Conservation (phyloP, 2,329 filamentous ascomycete genomes). For the Leptoxyphium fumago region DNA sequence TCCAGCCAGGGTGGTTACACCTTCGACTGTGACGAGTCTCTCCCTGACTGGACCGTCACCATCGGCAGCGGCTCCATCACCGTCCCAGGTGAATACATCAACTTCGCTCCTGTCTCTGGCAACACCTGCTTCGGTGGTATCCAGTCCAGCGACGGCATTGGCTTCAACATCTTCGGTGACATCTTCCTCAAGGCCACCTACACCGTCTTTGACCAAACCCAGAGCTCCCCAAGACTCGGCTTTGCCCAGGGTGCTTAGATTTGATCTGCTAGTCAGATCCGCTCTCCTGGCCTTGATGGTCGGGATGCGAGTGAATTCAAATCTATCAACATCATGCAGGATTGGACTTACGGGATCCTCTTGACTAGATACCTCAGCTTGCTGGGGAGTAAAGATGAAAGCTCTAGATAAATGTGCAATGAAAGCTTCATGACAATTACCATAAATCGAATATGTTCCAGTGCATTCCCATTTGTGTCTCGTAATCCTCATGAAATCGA, state of each 20-base stretch:
- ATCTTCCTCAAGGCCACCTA: constrained; percentile 59
- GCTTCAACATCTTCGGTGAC: constrained; percentile 59
- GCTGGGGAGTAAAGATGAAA: no score
- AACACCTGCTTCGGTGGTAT: constrained; percentile 59
- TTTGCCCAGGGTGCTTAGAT: constrained; percentile 19
- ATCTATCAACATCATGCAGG: no score
- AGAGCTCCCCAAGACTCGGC: constrained; percentile 25
- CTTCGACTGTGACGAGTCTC: constrained; percentile 35
- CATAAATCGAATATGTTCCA: no score
- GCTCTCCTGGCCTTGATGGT: background rate
- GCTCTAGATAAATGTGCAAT: no score
- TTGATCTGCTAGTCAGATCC: background rate
- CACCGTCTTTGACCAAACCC: constrained; percentile 50
- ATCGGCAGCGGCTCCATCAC: constrained; percentile 36
- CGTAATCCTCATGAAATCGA: no score
- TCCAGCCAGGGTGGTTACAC: constrained; percentile 38
- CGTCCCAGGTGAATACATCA: constrained; percentile 41
- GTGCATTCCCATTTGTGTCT: no score
- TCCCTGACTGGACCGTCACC: constrained; percentile 39
- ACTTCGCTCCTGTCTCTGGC: constrained; percentile 34
- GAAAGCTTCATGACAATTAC: no score
- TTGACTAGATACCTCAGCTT: no score
- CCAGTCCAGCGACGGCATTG: constrained; percentile 45
- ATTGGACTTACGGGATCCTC: no score
- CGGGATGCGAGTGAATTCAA: background rate